Evolutionary conservation across 2,329 filamentous ascomycete genomes (phyloP), one percentile per base, ranked within the genome.

Genomic region (Xylariaceae sp.): DNA sequence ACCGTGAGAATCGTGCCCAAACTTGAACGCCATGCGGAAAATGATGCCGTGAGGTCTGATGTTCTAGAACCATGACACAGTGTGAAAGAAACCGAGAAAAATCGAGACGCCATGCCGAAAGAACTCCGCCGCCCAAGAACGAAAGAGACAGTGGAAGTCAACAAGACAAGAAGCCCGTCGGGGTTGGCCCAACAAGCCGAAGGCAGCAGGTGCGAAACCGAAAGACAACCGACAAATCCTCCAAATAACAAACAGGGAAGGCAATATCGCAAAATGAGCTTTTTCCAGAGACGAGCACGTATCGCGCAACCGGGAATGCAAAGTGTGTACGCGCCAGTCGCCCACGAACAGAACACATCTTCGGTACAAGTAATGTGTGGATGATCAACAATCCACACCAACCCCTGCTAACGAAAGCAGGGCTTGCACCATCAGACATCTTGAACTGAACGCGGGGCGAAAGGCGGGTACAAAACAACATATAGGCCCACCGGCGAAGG

Each of bases 361-460:
- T 28, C 26, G 8, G 26, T 28, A 21, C 38, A 32, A 32, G 32
- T 8, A 18, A 44, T 28, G 14, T 41, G 29, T 32, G 19, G 30
- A 36, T 34, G 33, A 34, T 34, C 36, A 37, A 44, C 37, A 17
- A 17, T 18, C 15, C n/a, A 11, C 11, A n/a, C 31, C 17, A 5
- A n/a, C 21, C 31, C 14, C 16, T 32, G 12, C 17, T 32, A 21
- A 18, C 21, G 15, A 18, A n/a, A 18, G 41, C 36, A 21, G 33
- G 26, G 26, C 26, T 28, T 28, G 26, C 26, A 13, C 9, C 26
- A 24, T 24, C 21, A 11, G 26, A n/a, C 26, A 5, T 5, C 13
- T 8, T 28, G n/a, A 9, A 9, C 26, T 28, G 8, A 13, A 28
- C n/a, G 26, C n/a, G 7, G 21, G n/a, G 11, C 11, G 21, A 11